Base-by-base conservation (phyloP, 352 stramenopile genomes). In the Phytophthora cajani region DNA sequence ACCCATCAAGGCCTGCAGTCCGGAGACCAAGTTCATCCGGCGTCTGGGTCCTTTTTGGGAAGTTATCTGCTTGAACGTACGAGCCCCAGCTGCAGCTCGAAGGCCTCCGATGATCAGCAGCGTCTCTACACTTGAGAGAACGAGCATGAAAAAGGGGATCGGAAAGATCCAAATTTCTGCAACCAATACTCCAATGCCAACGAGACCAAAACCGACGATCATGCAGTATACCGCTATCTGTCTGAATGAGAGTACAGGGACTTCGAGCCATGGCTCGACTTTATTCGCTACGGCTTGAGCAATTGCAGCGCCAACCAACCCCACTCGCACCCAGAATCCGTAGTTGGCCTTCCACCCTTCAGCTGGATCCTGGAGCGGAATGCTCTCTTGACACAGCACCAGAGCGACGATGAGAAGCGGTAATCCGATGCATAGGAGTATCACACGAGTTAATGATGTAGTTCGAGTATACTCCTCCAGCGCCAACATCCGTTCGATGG, bases 401-500 rank as follows among this genome's bases (percentile, higher is more conserved):
- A 52, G 19, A 52, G 21, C n/a, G 5, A 52, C 10, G 8, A 27
- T 52, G 5, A 27, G 11, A 8, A 67, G 2, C n/a, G 60, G 60
- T 8, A 40, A 10, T 16, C 33, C 25, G 10, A 60, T 36, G 14
- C 25, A 36, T 9, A 54, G 49, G 5, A 60, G 17, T 4, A 67
- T 7, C 3, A 60, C 60, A n/a, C 60, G 21, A 17, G 42, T 9
- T n/a, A 60, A 7, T 2, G 60, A 67, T 17, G 50, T 54, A 14
- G 5, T 40, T 60, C 38, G 33, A 44, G 60, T 58, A 19, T 67
- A 67, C 12, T 67, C 60, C 36, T 67, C 36, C 0, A 67, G 49
- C 12, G 60, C 60, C 8, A 67, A 30, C 60, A 67, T 60, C 8
- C 50, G 21, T 8, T 67, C 60, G 21, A 59, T 46, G 5, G 59